A percentile compares a stretch with the other conserved stretches of the same genome.
Conservation (phyloP, 2,329 filamentous ascomycete genomes). For the Dothistroma pini region DNA sequence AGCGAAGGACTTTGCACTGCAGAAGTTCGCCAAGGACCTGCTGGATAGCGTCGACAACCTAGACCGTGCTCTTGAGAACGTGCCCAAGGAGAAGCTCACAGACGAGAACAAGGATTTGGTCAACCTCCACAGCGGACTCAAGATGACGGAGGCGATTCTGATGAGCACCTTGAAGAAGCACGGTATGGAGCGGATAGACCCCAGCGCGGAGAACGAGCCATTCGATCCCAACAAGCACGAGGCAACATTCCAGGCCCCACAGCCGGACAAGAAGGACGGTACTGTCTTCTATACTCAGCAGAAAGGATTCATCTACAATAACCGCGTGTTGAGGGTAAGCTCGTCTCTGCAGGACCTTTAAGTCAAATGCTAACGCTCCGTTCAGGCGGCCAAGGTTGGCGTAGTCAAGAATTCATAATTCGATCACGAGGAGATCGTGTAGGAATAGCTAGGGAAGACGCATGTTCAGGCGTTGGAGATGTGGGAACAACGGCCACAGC, state of each 20-base stretch:
- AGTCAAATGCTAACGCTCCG: constrained; percentile 30
- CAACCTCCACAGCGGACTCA: constrained; percentile 81
- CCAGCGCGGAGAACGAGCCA: constrained; percentile 66
- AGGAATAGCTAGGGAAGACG: not conserved
- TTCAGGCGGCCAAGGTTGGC: constrained; percentile 79
- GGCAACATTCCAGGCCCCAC: constrained; percentile 89
- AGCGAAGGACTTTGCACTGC: constrained; percentile 89
- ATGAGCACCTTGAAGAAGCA: constrained; percentile 89
- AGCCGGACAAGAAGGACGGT: constrained; percentile 83
- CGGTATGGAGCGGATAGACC: constrained; percentile 85
- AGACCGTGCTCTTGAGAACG: constrained; percentile 81
- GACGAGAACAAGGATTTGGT: constrained; percentile 74
- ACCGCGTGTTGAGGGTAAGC: constrained; percentile 68
- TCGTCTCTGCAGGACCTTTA: not conserved
- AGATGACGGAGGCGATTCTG: constrained; percentile 91
- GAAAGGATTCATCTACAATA: constrained; percentile 94
- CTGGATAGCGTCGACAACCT: constrained; percentile 96
- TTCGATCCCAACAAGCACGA: constrained; percentile 98
- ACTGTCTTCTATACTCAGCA: constrained; percentile 89
- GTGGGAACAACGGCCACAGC: not conserved
- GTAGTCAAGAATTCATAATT: constrained; percentile 74
- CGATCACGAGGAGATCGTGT: not conserved
- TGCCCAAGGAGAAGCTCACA: constrained; percentile 69
- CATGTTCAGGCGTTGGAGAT: not conserved
- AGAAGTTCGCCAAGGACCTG: constrained; percentile 89